Percentiles rank a stretch among this genome's conserved stretches.
Conservation (phyloP, 306 rosid species). For the Albizia julibrissin region DNA sequence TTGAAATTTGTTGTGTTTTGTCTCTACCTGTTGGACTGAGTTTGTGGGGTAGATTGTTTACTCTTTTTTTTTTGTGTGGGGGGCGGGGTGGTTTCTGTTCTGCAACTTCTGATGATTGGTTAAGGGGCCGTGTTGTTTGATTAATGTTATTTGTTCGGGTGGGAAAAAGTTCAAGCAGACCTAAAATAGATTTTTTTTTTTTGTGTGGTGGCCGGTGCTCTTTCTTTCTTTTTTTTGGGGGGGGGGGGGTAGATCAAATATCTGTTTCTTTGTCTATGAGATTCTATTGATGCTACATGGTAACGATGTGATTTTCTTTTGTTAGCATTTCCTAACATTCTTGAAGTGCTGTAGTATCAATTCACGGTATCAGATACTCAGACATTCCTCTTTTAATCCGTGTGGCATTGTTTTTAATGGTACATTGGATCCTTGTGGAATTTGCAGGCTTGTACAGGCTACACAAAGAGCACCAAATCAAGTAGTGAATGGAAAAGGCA, state of each 20-base stretch:
- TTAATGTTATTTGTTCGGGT: not conserved
- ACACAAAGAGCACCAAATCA: constrained; percentile 60
- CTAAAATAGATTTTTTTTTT: not conserved
- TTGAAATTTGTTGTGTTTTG: not conserved
- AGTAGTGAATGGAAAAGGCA: constrained; percentile 44
- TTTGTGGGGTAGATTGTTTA: not conserved
- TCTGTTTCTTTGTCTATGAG: not conserved
- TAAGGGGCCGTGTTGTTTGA: not conserved
- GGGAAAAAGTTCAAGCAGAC: not conserved
- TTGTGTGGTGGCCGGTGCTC: not conserved
- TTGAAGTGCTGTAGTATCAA: not conserved
- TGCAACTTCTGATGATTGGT: constrained; percentile 10
- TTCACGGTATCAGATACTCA: not conserved
- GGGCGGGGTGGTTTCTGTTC: not conserved
- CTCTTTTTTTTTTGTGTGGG: not conserved
- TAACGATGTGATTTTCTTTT: not conserved
- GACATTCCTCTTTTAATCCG: constrained; percentile 9
- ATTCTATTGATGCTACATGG: not conserved
- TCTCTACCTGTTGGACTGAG: not conserved
- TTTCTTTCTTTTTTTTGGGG: not conserved
- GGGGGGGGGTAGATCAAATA: not conserved
- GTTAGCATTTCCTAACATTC: not conserved
- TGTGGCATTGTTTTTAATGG: constrained; percentile 5
- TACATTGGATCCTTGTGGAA: constrained; percentile 35
- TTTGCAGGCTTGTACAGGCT: constrained; percentile 76